Conservation (phyloP, 75 land plant species). For the Picea sitchensis region DNA sequence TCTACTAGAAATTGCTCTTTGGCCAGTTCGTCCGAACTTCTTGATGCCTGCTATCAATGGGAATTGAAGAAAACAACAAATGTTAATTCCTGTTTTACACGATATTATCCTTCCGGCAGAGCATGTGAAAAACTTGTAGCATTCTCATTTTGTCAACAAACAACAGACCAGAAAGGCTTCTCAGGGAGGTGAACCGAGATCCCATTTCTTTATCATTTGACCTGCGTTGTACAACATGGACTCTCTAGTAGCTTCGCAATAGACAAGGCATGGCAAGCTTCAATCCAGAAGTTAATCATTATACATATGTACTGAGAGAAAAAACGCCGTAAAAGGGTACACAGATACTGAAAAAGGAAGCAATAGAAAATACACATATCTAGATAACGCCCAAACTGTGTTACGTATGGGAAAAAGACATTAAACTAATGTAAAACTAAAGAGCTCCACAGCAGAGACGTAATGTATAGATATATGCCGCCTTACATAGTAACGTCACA, state of each 20-base stretch:
- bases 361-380: too few species aligned
- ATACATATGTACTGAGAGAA: too few species aligned
- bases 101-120: background rate
- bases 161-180: background rate
- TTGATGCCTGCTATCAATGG: background rate
- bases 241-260: background rate
- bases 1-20: constrained; percentile 23
- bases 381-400: background rate
- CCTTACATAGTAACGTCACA: background rate
- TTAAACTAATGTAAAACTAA: background rate
- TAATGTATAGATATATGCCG: background rate
- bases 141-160: background rate
- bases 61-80: background rate
- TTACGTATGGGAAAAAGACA: background rate
- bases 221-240: too few species aligned
- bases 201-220: background rate
- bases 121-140: background rate
- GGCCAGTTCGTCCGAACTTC: constrained; percentile 4
- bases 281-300: too few species aligned
- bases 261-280: background rate
- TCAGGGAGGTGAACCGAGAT: background rate
- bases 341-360: too few species aligned
- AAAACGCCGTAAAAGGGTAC: too few species aligned
- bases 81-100: background rate
- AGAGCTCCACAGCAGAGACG: background rate